These are phyloP conservation scores for Leishmania lainsoni DNA, from an alignment of 208 protist species.

Conservation along the genomic window DNA sequence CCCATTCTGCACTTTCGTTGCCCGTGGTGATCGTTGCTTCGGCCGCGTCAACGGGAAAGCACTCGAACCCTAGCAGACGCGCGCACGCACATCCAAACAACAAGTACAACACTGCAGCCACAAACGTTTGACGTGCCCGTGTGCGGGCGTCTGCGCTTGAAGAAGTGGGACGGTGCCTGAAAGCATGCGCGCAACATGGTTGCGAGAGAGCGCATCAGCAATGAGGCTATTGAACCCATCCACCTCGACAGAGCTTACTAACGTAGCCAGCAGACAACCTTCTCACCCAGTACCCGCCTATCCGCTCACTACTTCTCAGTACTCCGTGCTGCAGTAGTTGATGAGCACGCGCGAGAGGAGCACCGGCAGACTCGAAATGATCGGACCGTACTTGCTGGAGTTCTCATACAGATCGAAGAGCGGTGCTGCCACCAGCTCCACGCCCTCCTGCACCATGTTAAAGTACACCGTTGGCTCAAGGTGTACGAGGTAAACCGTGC, in stretches of 20 bases:
- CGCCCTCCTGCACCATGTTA: slow-evolving; percentile 59
- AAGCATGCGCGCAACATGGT: neutral
- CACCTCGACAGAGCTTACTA: neutral
- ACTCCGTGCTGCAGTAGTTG: slow-evolving; percentile 80
- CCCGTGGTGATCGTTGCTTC: neutral
- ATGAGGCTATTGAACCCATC: neutral
- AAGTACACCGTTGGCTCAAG: slow-evolving; percentile 76
- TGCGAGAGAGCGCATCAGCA: neutral
- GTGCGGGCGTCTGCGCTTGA: neutral
- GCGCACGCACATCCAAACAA: neutral
- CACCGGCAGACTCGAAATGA: slow-evolving; percentile 81
- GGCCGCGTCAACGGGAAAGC: neutral
- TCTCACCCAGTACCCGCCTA: neutral
- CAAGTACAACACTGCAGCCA: neutral
- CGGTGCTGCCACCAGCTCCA: slow-evolving; percentile 86
- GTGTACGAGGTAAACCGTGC: slow-evolving; percentile 86
- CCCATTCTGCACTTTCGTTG: neutral
- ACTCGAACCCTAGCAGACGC: neutral
- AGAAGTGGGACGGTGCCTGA: neutral
- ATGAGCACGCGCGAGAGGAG: slow-evolving; percentile 82
- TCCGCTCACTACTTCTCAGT: slow-evolving; percentile 11
- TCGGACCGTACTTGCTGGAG: slow-evolving; percentile 76
- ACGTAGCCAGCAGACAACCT: neutral
- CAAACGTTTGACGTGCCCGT: neutral
- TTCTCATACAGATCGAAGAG: slow-evolving; percentile 94